Evolutionary conservation across 306 rosid species (phyloP), one percentile per base, ranked within the genome.

Genomic region (Canavalia ensiformis): DNA sequence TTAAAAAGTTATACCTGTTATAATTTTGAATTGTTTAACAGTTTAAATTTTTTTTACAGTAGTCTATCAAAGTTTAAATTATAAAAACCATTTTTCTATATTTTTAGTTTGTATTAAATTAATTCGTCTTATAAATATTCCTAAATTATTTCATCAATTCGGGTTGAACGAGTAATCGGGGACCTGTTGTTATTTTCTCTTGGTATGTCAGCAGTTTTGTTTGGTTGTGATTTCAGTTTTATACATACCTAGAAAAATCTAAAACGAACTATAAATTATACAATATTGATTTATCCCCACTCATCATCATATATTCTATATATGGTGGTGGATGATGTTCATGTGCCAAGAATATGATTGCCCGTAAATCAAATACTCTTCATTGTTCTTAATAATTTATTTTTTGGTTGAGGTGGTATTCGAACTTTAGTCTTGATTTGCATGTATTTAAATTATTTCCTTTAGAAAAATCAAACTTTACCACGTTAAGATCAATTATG

Each of bases 291-390:
- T 37, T 34, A 25, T 72, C 35, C 37, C 49, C 47, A 47, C 59
- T 69, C 59, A 47, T 49, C 63, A 51, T 51, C 6, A 18, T 54
- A 50, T 52, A 72, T 52, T 52, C n/a, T 52, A 52, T 72, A 44
- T 52, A 7, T 39, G 39, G 54, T 25, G 41, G 37, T 55, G 67
- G 39, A 39, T 56, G 28, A 37, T 37, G 9, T 46, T 7, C 37
- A 25, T 39, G 13, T 18, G 34, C 52, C 54, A 42, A 28, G 8
- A 37, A 6, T 13, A 2, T 69, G 42, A 34, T 33, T 60, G 68
- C 68, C 1, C 10, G 28, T 1, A 34, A 60, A 33, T 10, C 44
- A 4, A 11, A 8, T 34, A 33, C 28, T 35, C 10, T 31, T 62
- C 34, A 34, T 33, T 60, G 25, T 18, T 11, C 34, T 34, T 30